These are phyloP conservation scores for Cryptosporidium sp. DNA, from an alignment of 169 alveolate species.

Conservation along the genomic window DNA sequence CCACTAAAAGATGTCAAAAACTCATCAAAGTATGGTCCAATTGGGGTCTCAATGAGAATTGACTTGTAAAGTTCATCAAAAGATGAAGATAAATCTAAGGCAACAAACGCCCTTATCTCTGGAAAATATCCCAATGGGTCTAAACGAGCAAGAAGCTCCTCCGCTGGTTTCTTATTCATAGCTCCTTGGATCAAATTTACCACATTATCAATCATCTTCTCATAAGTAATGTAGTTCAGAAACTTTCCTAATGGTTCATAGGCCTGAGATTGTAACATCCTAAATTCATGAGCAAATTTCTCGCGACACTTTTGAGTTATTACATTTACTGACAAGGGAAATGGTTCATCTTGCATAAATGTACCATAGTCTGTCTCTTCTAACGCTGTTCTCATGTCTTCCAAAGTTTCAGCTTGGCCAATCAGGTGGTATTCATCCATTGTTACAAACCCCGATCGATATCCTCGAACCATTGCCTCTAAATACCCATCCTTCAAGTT, in stretches of 20 bases:
- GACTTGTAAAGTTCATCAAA: conserved; percentile 95
- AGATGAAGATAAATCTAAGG: conserved; percentile 94
- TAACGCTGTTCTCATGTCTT: conserved; percentile 91
- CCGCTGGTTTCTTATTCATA: conserved; percentile 91
- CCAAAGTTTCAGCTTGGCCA: conserved; percentile 89
- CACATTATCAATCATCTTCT: conserved; percentile 98
- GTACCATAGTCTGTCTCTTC: conserved; percentile 98
- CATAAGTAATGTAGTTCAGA: conserved; percentile 90
- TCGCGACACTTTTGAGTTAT: conserved; percentile 92
- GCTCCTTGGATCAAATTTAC: conserved; percentile 97
- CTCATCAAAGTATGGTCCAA: conserved; percentile 88
- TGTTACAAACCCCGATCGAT: conserved; percentile 94
- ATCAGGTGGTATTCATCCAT: conserved; percentile 92
- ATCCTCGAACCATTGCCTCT: conserved; percentile 96
- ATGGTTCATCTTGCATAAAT: conserved; percentile 94
- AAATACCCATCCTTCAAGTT: conserved; percentile 96
- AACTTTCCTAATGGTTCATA: conserved; percentile 88
- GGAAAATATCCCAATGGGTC: conserved; percentile 99
- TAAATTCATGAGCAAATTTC: conserved; percentile 96
- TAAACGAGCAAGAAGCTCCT: conserved; percentile 90
- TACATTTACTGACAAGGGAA: conserved; percentile 90
- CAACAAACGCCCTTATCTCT: conserved; percentile 94
- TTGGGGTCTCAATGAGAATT: conserved; percentile 97
- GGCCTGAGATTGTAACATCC: conserved; percentile 89
- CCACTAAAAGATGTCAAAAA: conserved; percentile 74